Conservation (phyloP, 1,284 basidiomycete species). For the Meira miltonrushii region DNA sequence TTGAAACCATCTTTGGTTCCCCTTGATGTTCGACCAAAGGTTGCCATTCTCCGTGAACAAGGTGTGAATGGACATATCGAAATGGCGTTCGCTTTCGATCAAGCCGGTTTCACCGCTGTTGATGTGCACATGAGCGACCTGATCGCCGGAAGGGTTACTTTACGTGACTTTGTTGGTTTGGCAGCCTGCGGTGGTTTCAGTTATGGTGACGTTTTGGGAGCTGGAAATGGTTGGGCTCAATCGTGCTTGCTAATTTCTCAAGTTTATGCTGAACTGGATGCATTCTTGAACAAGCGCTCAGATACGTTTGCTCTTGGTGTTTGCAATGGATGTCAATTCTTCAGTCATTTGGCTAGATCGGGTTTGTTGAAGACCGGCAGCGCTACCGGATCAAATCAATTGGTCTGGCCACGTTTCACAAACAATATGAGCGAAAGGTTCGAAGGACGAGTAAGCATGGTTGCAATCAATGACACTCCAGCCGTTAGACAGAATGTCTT, state of each 20-base stretch:
- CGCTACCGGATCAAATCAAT: constrained; percentile 15
- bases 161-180: constrained; percentile 74
- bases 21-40: constrained; percentile 64
- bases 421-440: constrained; percentile 82
- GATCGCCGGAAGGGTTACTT: constrained; percentile 65
- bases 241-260: constrained; percentile 75
- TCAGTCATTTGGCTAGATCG: constrained; percentile 68
- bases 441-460: constrained; percentile 76
- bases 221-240: constrained; percentile 95
- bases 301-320: constrained; percentile 87
- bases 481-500: constrained; percentile 65
- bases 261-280: constrained; percentile 69
- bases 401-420: constrained; percentile 85
- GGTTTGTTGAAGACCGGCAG: constrained; percentile 74
- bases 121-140: constrained; percentile 99
- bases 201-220: constrained; percentile 95
- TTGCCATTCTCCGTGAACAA: constrained; percentile 94
- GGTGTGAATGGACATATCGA: constrained; percentile 97
- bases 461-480: constrained; percentile 62
- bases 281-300: constrained; percentile 68
- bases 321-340: constrained; percentile 97
- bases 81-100: constrained; percentile 95
- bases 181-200: constrained; percentile 98
- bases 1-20: constrained; percentile 22
- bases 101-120: constrained; percentile 85